Evolutionary conservation across 768 basidiomycete species (phyloP).

Genomic region (Suillus bovinus): DNA sequence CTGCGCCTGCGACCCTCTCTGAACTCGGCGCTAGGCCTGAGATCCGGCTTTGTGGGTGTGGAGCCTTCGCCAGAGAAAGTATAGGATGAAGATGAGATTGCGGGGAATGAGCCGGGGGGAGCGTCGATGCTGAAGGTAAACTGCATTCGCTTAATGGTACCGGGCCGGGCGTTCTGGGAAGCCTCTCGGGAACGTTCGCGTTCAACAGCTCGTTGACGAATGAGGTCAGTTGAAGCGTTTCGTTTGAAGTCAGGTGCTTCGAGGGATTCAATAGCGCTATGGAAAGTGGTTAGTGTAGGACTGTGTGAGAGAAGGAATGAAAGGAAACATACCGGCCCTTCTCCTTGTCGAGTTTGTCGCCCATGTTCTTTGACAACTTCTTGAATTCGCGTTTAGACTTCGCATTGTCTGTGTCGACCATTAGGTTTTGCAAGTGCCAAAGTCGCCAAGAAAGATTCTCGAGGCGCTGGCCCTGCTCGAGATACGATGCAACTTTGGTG

Average conservation of each 20-base stretch:
- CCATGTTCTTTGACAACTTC: conserved; percentile 85
- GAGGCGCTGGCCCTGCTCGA: conserved; percentile 88
- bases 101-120: conserved; percentile 30
- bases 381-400: conserved; percentile 87
- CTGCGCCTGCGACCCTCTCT: conserved; percentile 46
- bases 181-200: conserved; percentile 80
- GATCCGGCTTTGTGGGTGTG: conserved; percentile 60
- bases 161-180: conserved; percentile 59
- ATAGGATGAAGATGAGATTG: conserved; percentile 8
- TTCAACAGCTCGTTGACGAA: conserved; percentile 78
- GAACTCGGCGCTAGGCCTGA: conserved; percentile 66
- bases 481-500: conserved; percentile 87
- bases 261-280: conserved; percentile 81
- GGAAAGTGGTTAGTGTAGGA: conserved; percentile 16
- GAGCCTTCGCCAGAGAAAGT: conserved; percentile 7
- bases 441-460: conserved; percentile 92
- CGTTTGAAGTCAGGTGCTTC: conserved; percentile 81
- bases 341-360: conserved; percentile 91
- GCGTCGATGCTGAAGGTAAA: conserved; percentile 87
- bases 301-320: conserved; percentile 5
- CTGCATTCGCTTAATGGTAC: conserved; percentile 85
- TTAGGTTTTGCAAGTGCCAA: conserved; percentile 90
- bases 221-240: conserved; percentile 77
- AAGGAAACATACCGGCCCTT: conserved; percentile 71
- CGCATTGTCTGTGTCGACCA: conserved; percentile 89